A percentile compares a stretch with the other conserved stretches of the same genome.
Conservation (phyloP, 208 protist genomes). For the Angomonas ambiguus region DNA sequence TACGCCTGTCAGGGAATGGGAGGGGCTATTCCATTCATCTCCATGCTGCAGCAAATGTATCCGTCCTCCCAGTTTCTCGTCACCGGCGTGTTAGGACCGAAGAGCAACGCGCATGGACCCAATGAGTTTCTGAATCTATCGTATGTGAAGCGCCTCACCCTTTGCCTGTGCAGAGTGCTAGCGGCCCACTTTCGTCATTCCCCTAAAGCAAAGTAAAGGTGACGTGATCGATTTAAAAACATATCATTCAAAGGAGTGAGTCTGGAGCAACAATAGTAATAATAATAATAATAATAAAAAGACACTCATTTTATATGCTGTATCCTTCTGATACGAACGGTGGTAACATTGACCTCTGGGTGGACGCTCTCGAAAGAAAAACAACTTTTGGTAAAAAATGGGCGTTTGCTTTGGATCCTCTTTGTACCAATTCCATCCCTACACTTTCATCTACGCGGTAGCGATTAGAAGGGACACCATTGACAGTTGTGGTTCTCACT, state of each 20-base stretch:
- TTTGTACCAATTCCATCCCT: no score
- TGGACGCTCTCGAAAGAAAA: no score
- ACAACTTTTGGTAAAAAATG: no score
- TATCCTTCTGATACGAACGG: no score
- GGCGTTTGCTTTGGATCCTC: no score
- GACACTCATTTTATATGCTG: no score
- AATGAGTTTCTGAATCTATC: constrained; percentile 94
- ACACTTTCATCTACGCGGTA: no score
- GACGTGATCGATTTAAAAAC: no score
- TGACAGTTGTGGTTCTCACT: no score
- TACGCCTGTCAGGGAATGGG: constrained; percentile 78
- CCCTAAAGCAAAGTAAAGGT: constrained; percentile 23
- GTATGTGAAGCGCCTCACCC: constrained; percentile 86
- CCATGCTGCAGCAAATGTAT: constrained; percentile 85
- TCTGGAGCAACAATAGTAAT: background rate
- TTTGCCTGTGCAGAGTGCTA: constrained; percentile 71
- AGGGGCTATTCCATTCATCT: constrained; percentile 93
- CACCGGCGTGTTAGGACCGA: constrained; percentile 89
- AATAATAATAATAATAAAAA: background rate
- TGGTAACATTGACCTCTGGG: no score
- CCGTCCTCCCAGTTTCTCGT: constrained; percentile 94
- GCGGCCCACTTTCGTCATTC: constrained; percentile 66
- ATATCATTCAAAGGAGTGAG: background rate
- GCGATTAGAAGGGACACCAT: no score
- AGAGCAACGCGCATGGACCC: constrained; percentile 92